A percentile compares a stretch with the other conserved stretches of the same genome.
Evolutionary conservation across 129 eudicot genomes (phyloP).

Genomic region (Flaveria trinervia): DNA sequence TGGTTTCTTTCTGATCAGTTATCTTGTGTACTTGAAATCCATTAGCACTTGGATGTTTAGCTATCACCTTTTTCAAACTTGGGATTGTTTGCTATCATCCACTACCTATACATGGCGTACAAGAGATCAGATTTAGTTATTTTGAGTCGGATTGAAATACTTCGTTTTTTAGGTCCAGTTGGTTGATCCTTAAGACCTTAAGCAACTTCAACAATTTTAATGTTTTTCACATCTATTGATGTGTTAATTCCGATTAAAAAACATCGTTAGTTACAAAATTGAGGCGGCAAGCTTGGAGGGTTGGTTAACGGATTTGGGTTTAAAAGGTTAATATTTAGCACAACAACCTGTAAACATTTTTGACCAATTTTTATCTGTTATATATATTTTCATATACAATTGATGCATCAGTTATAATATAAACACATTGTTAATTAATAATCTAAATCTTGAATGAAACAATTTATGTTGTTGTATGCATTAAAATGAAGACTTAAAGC

Average conservation of each 20-base stretch:
- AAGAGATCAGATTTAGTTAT: not conserved
- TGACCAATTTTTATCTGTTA: not conserved
- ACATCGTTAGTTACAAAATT: not conserved
- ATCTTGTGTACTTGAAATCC: not conserved
- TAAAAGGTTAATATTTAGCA: not conserved
- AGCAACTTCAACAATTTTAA: not conserved
- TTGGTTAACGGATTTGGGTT: not conserved
- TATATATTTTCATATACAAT: not conserved
- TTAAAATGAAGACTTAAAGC: not conserved
- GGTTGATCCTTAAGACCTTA: not conserved
- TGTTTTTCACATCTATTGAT: not conserved
- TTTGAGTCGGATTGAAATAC: not conserved
- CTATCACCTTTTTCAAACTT: not conserved
- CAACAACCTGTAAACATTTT: not conserved
- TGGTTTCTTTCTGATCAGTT: not conserved
- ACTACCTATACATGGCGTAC: not conserved
- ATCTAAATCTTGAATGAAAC: constrained; percentile 3
- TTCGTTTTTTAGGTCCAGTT: not conserved
- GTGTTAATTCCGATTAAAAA: not conserved
- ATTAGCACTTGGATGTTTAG: not conserved
- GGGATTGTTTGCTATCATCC: not conserved
- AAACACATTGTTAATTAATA: not conserved
- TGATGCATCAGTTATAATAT: not conserved
- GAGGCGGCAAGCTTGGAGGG: not conserved
- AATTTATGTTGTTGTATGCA: not conserved